Percentiles rank a stretch among this genome's conserved stretches.
Evolutionary conservation across 352 stramenopile genomes (phyloP).

Genomic region (Pilasporangium apinafurcum): DNA sequence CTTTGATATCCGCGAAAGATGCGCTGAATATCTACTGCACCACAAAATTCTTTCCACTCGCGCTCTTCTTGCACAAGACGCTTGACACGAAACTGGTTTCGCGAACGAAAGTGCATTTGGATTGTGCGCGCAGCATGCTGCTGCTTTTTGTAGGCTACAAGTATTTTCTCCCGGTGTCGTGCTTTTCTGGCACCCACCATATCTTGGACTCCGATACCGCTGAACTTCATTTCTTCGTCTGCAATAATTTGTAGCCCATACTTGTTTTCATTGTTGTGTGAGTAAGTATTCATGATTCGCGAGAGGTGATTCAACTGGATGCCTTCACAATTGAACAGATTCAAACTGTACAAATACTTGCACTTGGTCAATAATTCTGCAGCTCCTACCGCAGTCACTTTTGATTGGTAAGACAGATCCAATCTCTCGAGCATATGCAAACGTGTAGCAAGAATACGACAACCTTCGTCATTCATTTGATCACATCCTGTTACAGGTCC

Average conservation of each 20-base stretch:
- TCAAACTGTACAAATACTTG: slow-evolving; percentile 35
- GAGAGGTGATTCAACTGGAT: slow-evolving; percentile 19
- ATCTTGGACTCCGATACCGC: slow-evolving; percentile 35
- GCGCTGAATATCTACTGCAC: slow-evolving; percentile 55
- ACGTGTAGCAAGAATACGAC: slow-evolving; percentile 12
- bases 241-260: slow-evolving; percentile 52
- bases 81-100: slow-evolving; percentile 17
- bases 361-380: slow-evolving; percentile 25
- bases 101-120: slow-evolving; percentile 32
- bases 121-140: slow-evolving; percentile 27
- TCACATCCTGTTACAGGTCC: slow-evolving; percentile 9
- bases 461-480: slow-evolving; percentile 29
- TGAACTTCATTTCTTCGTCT: slow-evolving; percentile 28
- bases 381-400: slow-evolving; percentile 18
- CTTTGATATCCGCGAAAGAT: slow-evolving; percentile 30
- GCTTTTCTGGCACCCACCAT: slow-evolving; percentile 20
- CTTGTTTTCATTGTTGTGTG: slow-evolving; percentile 11
- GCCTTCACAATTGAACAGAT: slow-evolving; percentile 29
- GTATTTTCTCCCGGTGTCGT: slow-evolving; percentile 24
- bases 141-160: slow-evolving; percentile 7
- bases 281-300: slow-evolving; percentile 9
- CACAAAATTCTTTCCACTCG: slow-evolving; percentile 43
- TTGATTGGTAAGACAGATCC: slow-evolving; percentile 24
- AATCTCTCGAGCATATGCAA: slow-evolving; percentile 33
- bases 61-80: slow-evolving; percentile 9